Percentiles rank a stretch among this genome's conserved stretches.
These are phyloP conservation scores for Phalaenopsis equestris DNA, from an alignment of 106 monocot species.

Conservation along the genomic window DNA sequence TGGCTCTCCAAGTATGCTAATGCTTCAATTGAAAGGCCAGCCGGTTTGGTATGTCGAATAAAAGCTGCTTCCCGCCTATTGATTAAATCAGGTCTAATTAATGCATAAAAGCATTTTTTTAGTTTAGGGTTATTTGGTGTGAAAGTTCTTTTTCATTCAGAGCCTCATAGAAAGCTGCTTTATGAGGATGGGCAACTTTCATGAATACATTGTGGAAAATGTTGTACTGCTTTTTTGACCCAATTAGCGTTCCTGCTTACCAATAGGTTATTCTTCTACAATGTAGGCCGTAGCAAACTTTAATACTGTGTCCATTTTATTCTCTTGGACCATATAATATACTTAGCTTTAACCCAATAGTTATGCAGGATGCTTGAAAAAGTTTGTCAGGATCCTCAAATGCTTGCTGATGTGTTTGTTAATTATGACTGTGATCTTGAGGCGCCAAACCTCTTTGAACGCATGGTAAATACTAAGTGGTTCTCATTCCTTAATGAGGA, in stretches of 20 bases:
- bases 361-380: conserved; percentile 84
- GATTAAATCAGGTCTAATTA: neutral
- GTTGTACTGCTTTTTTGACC: neutral
- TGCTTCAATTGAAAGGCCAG: neutral
- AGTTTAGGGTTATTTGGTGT: neutral
- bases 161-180: neutral
- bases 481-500: neutral
- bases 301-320: neutral
- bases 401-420: conserved; percentile 96
- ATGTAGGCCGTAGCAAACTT: neutral
- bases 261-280: neutral
- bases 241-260: neutral
- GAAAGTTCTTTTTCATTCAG: neutral
- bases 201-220: neutral
- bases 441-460: conserved; percentile 88
- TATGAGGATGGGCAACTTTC: neutral
- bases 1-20: neutral
- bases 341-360: conserved; percentile 6
- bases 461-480: conserved; percentile 46
- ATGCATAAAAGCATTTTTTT: neutral
- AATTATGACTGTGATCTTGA: conserved; percentile 98
- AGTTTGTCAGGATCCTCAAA: conserved; percentile 89
- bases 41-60: neutral
- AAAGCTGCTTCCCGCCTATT: neutral
- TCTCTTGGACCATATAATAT: neutral